Evolutionary conservation across 2,329 filamentous ascomycete species (phyloP).

Genomic region (Claviceps fusiformis): DNA sequence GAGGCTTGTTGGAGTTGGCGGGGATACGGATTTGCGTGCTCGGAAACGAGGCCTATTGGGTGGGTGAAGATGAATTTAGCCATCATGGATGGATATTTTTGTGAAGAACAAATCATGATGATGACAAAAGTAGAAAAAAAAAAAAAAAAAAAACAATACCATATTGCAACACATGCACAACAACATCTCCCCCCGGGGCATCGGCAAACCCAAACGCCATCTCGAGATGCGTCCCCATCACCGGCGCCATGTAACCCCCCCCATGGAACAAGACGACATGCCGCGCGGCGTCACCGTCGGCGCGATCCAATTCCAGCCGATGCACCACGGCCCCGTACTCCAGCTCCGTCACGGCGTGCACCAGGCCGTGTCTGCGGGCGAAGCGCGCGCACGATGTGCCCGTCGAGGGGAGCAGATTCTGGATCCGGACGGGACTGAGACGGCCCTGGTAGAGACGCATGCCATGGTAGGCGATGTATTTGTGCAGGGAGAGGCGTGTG

Average conservation of each 20-base stretch:
- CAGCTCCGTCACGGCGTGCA: neutral
- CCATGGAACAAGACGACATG: constrained; percentile 3
- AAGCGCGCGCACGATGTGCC: neutral
- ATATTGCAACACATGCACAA: constrained; percentile 1
- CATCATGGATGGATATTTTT: neutral
- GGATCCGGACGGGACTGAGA: constrained; percentile 1
- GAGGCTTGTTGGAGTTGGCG: constrained; percentile 3
- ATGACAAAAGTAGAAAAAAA: neutral
- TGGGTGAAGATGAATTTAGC: neutral
- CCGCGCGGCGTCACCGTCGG: neutral
- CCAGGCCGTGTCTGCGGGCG: neutral
- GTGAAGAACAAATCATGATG: neutral
- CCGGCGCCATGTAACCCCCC: constrained; percentile 4
- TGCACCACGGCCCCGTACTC: constrained; percentile 1
- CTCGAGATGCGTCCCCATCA: neutral
- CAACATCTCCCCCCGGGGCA: neutral
- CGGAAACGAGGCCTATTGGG: neutral
- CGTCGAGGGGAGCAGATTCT: constrained; percentile 3
- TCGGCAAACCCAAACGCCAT: constrained; percentile 1
- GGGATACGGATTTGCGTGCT: constrained; percentile 2
- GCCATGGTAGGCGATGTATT: constrained; percentile 1
- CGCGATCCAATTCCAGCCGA: neutral
- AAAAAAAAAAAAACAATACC: no score
- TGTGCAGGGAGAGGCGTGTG: neutral
- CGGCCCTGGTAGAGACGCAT: constrained; percentile 3